Base-by-base conservation (phyloP, 805 yeast genomes). In the Candida boidinii region DNA sequence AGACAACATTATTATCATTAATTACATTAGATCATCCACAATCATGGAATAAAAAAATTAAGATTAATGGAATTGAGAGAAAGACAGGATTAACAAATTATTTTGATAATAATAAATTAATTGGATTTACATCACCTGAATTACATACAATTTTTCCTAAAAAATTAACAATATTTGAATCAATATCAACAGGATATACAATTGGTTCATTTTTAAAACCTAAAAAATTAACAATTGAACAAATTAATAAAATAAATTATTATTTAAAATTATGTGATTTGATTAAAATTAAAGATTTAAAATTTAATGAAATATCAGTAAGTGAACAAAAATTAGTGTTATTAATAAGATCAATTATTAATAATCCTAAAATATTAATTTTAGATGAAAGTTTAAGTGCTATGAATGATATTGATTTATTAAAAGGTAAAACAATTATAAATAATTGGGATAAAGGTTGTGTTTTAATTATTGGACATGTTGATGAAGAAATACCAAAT, bases 1-100 rank as follows among this genome's bases (percentile, higher is more conserved):
- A 90, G 53, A 83, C 96, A 2, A 92, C 98, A 0, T 58, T 90
- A 17, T 56, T 92, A 12, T 75, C 96, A 2, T 54, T 92, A 29
- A 65, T 90, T 19, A 87, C 95, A 0, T 87, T 95, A 4, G 98
- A 90, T 46, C 98, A 90, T 52, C 98, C 98, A 1, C 96, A 90
- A 56, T 79, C 96, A 2, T 90, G 97, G 97, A 79, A 75, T 43
- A 68, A 74, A 5, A 73, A 69, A 16, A 67, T 92, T 16, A 56
- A 61, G 7, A 62, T 86, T 29, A 68, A 80, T 43, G 86, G 87
- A 0, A 66, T 67, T 21, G 70, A 76, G 7, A 68, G 96, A 26
- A 69, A 68, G 38, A 77, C 88, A 0, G 98, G 97, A 2, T 64
- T 60, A 25, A 73, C 79, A 12, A 77, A 75, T 38, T 88, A 81